Evolutionary conservation across 495 filamentous ascomycete species (phyloP), one percentile per base, ranked within the genome.

Genomic region (Xylaria grammica): DNA sequence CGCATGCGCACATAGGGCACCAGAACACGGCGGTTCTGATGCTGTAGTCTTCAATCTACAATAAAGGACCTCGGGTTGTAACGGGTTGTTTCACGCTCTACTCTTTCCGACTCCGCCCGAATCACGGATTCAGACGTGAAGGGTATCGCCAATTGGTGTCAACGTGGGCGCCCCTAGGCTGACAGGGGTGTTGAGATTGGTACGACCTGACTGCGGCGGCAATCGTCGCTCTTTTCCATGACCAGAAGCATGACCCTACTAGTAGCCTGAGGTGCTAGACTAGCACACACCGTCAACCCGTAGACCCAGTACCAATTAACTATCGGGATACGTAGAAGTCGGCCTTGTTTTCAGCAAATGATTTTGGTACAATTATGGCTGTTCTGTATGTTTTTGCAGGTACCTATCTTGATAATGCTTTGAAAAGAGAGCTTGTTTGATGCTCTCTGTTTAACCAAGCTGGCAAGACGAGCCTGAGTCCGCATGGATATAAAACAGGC

Each of bases 61-160:
- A n/a, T n/a, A n/a, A n/a, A n/a, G n/a, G n/a, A n/a, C n/a, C n/a
- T 58, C 15, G 38, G 26, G 38, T 45, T 45, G 24, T 27, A 17
- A 27, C 30, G 22, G 22, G 52, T 19, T 38, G 19, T 42, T 38
- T 38, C 34, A 22, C 2, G 32, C 29, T 4, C 38, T 44, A 9
- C 22, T 44, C 11, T 57, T 36, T 57, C 54, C 54, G 54, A 29
- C 27, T 45, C 26, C 24, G 36, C 54, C 54, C 38, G 54, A 48
- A 6, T 6, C 20, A 24, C 20, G 17, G 3, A 30, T 36, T 36
- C 17, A 24, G 20, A 45, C 36, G 32, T 34, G 30, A 34, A 34
- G 19, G 49, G 49, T 51, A n/a, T 29, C 30, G 26, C 15, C n/a
- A 45, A n/a, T 13, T n/a, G n/a, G n/a, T n/a, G n/a, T n/a, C n/a